Percentiles rank a stretch among this genome's conserved stretches.
phyloP scores from a whole-genome alignment of 2,329 filamentous ascomycete species.

The Conoideocrella luteorostrata region DNA sequence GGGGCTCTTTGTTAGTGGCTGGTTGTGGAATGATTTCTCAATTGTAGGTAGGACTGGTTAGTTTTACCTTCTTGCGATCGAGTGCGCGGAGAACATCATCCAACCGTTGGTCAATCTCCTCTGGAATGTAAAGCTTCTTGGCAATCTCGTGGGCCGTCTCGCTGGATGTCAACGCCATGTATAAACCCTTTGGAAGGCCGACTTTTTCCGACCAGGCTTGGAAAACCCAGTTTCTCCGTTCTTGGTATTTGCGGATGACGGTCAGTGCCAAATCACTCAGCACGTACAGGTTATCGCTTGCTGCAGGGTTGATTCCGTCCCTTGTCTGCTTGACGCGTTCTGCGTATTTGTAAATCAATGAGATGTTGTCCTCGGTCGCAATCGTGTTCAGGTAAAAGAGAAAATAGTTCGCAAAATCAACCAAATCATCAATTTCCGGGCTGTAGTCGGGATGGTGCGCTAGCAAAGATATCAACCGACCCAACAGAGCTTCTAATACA shows the following conservation, averaged over 20 bases:
- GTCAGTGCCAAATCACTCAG: constrained; percentile 81
- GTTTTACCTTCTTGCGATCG: constrained; percentile 63
- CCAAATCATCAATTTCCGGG: constrained; percentile 57
- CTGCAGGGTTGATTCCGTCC: constrained; percentile 64
- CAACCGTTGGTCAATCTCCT: constrained; percentile 67
- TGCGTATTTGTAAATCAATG: constrained; percentile 83
- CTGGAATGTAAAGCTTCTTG: constrained; percentile 75
- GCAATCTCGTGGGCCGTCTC: constrained; percentile 78
- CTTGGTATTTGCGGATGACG: constrained; percentile 78
- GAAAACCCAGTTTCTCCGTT: constrained; percentile 78
- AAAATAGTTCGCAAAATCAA: constrained; percentile 82
- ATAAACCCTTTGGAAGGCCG: constrained; percentile 73
- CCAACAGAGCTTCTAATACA: constrained; percentile 74
- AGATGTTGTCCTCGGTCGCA: constrained; percentile 79
- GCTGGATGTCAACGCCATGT: constrained; percentile 67
- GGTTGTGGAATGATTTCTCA: background rate
- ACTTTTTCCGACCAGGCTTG: constrained; percentile 78
- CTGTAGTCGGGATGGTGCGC: constrained; percentile 92
- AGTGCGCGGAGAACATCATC: constrained; percentile 59
- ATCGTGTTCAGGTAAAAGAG: constrained; percentile 81
- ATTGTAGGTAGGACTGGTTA: no score
- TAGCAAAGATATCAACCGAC: constrained; percentile 76
- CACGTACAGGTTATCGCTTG: constrained; percentile 73
- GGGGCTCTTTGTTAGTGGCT: constrained; percentile 18
- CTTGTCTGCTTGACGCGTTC: constrained; percentile 87